Evolutionary conservation across 257 asterid genomes (phyloP).

Genomic region (Solanum infundibuliforme): DNA sequence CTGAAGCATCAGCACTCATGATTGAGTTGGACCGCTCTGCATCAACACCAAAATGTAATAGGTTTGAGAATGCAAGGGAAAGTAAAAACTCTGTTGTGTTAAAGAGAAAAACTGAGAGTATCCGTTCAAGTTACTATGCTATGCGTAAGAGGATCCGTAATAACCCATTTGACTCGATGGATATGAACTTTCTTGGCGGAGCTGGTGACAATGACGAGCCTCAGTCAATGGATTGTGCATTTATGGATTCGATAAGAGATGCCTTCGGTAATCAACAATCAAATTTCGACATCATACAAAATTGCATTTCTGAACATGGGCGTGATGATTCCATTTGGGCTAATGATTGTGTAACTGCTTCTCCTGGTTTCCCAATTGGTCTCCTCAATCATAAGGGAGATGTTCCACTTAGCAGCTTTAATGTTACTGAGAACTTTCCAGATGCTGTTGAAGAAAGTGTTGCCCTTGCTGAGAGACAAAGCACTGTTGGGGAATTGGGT

Average conservation of each 20-base stretch:
- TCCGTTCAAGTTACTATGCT: conserved; percentile 44
- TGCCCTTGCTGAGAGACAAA: conserved; percentile 11
- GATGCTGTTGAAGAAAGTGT: conserved; percentile 12
- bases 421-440: conserved; percentile 8
- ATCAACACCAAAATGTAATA: conserved; percentile 18
- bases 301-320: conserved; percentile 16
- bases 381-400: conserved; percentile 11
- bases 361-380: conserved; percentile 14
- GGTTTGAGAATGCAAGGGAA: conserved; percentile 21
- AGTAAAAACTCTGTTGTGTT: conserved; percentile 16
- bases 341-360: conserved; percentile 9
- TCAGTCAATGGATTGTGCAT: conserved; percentile 16
- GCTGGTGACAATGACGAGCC: conserved; percentile 11
- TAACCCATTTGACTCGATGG: conserved; percentile 30
- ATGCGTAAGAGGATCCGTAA: conserved; percentile 57
- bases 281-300: neutral
- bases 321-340: conserved; percentile 12
- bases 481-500: conserved; percentile 7
- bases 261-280: conserved; percentile 29
- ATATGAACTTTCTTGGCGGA: conserved; percentile 19
- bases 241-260: conserved; percentile 17
- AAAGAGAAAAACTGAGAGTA: conserved; percentile 55
- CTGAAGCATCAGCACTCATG: conserved; percentile 48
- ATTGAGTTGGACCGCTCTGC: conserved; percentile 28
- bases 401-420: conserved; percentile 8